Conservation (phyloP, 1,284 basidiomycete species). For the Pyrrhoderma noxium region DNA sequence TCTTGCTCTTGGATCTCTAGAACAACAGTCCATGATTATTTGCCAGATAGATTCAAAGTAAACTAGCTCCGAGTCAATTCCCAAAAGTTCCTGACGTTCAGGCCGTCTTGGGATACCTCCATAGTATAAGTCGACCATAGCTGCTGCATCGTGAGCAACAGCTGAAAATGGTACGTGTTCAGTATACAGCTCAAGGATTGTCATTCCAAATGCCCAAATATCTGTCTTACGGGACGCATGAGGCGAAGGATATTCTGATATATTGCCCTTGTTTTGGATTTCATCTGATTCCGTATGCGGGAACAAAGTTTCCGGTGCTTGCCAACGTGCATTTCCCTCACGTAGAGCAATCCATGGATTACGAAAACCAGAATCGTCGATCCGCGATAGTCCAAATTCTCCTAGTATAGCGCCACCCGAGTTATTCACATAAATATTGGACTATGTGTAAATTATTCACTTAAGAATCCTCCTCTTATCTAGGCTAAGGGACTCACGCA, state of each 20-base stretch:
- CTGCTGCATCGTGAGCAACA: neutral
- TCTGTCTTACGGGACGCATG: neutral
- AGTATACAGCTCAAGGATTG: slow-evolving; percentile 4
- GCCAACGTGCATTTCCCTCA: slow-evolving; percentile 9
- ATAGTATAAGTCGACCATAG: neutral
- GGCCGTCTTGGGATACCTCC: neutral
- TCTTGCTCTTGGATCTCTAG: neutral
- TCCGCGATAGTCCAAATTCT: slow-evolving; percentile 11
- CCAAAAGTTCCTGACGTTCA: neutral
- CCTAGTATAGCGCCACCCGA: neutral
- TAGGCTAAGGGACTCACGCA: slow-evolving; percentile 1
- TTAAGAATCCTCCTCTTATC: too few species aligned
- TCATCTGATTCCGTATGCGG: neutral
- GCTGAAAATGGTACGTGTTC: neutral
- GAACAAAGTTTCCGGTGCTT: slow-evolving; percentile 9
- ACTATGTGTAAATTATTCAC: slow-evolving; percentile 1
- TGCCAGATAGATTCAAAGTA: neutral
- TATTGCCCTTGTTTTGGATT: neutral
- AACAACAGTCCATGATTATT: neutral
- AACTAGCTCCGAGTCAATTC: neutral
- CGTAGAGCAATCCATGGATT: neutral
- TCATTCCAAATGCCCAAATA: slow-evolving; percentile 10
- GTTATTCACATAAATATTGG: slow-evolving; percentile 10
- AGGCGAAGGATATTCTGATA: neutral
- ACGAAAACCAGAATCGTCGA: neutral